These are phyloP conservation scores for Prunus yedoensis DNA, from an alignment of 331 rosid genomes.

Conservation along the genomic window DNA sequence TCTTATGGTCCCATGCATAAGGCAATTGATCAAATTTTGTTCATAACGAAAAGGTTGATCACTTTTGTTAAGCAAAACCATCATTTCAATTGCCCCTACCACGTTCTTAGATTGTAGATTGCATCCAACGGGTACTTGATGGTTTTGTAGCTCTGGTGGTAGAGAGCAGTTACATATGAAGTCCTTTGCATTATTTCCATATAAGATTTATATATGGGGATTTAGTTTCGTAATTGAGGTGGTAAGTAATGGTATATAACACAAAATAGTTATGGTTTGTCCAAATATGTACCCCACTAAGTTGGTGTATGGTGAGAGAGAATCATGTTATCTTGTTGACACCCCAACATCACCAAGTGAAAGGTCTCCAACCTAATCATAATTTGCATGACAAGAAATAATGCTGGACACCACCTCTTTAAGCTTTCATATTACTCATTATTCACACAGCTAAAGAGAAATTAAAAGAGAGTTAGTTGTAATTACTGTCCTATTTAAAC, in stretches of 20 bases:
- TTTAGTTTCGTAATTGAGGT: not conserved
- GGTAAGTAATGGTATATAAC: not conserved
- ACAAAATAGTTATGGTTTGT: not conserved
- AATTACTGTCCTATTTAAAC: too few relatives aligned
- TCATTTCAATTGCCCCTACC: slow-evolving; percentile 10
- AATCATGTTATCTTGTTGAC: slow-evolving; percentile 25
- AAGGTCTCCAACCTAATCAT: slow-evolving; percentile 28
- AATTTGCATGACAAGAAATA: slow-evolving; percentile 1
- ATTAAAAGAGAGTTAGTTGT: too few relatives aligned
- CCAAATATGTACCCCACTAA: slow-evolving; percentile 22
- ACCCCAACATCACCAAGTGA: slow-evolving; percentile 17
- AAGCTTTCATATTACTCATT: not conserved
- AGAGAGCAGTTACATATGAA: too few relatives aligned
- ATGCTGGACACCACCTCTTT: not conserved
- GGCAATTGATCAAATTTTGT: not conserved
- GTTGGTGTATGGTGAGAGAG: slow-evolving; percentile 17
- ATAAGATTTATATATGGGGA: too few relatives aligned
- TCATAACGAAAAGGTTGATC: not conserved
- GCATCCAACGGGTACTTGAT: not conserved
- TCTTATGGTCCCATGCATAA: slow-evolving; percentile 13
- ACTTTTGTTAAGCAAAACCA: not conserved
- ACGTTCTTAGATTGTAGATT: not conserved
- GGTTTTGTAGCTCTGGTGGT: too few relatives aligned
- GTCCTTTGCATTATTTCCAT: too few relatives aligned
- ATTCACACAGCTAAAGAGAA: not conserved